Base-by-base conservation (phyloP, 2,329 filamentous ascomycete species). In the Thielaviopsis euricoi region DNA sequence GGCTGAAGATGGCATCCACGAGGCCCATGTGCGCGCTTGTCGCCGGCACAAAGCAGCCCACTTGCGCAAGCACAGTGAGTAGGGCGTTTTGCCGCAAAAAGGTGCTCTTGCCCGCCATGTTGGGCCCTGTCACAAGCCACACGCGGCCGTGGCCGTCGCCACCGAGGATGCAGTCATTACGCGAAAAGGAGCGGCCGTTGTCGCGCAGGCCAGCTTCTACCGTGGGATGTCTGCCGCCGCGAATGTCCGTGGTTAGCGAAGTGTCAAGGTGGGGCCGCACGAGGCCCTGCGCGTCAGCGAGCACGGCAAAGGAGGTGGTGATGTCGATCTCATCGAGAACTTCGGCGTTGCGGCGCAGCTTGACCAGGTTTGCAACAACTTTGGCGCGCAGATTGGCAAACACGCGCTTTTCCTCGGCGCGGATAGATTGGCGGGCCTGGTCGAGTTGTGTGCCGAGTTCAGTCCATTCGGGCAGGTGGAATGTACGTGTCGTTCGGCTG, bases 31-130 rank as follows among this genome's bases (percentile, higher is more conserved):
- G 82, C 3, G 89, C 91, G 68, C 88, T 87, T 23, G 85, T 80
- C 0, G 93, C 93, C 0, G 93, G 93, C 0, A 98, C 91, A 69
- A 90, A 97, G 61, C 85, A 90, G 12, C 93, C 93, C 2, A 89
- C 83, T 71, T 98, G 93, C 1, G 93, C 91, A 15, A 98, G 79
- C 61, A 98, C 88, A 0, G 88, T 89, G 64, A 97, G 94, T 55
- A 98, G 77, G 2, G 93, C 93, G 69, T 95, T 97, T 66, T 98
- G 94, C 0, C 93, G 86, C 5, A 98, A 76, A 66, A 95, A 98
- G 0, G 93, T 98, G 68, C 86, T 91, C 72, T 98, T 98, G 53
- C 93, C 93, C 1, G 86, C 93, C 93, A 98, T 98, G 71, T 98
- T 98, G n/a, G 93, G 93, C 0, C 93, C 74, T 64, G 87, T 79